These are phyloP conservation scores for Tetrahymena borealis DNA, from an alignment of 73 alveolate genomes.

Conservation along the genomic window DNA sequence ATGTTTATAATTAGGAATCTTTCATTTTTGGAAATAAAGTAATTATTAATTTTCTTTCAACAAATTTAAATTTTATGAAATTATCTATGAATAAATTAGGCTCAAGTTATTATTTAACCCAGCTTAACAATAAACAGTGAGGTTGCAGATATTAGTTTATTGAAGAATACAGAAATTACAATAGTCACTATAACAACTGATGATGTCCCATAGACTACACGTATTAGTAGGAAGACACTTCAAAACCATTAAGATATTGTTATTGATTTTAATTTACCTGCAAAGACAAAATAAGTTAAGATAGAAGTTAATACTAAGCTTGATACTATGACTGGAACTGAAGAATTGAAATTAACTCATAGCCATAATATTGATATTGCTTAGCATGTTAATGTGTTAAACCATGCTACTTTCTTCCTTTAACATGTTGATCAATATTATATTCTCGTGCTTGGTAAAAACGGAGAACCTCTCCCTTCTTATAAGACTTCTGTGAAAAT, in stretches of 20 bases:
- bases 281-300: not conserved
- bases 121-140: conserved; percentile 33
- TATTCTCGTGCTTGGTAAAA: not conserved
- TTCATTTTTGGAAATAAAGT: conserved; percentile 44
- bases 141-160: conserved; percentile 19
- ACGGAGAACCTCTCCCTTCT: not conserved
- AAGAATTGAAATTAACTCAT: not conserved
- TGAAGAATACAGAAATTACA: conserved; percentile 1
- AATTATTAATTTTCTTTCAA: not conserved
- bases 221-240: conserved; percentile 35
- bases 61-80: not conserved
- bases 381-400: not conserved
- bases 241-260: conserved; percentile 21
- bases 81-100: not conserved
- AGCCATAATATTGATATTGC: not conserved
- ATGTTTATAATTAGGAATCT: conserved; percentile 43
- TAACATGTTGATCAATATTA: not conserved
- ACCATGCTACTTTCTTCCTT: not conserved
- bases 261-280: not conserved
- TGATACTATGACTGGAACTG: not conserved
- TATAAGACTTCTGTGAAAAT: not conserved
- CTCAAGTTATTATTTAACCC: conserved; percentile 40
- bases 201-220: conserved; percentile 30
- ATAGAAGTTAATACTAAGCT: not conserved
- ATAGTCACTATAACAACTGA: conserved; percentile 36